Percentiles rank a stretch among this genome's conserved stretches.
Conservation (phyloP, 345 rosid genomes). For the Salix purpurea region DNA sequence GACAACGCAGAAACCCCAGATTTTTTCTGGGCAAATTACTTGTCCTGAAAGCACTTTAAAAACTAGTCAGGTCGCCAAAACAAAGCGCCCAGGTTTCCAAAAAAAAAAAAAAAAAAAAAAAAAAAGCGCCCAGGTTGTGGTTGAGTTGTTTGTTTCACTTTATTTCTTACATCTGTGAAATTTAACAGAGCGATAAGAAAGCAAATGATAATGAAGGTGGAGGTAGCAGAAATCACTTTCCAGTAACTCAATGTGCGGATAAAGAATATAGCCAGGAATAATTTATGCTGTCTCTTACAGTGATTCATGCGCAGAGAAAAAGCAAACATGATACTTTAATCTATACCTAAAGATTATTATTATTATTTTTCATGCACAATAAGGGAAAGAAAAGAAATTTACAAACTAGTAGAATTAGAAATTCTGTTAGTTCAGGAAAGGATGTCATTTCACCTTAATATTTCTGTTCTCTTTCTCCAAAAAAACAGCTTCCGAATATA, state of each 20-base stretch:
- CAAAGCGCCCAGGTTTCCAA: neutral
- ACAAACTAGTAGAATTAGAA: too few species aligned
- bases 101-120: too few species aligned
- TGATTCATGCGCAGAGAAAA: slow-evolving; percentile 11
- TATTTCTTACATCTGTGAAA: neutral
- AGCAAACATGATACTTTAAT: neutral
- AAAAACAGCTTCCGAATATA: neutral
- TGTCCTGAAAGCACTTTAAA: neutral
- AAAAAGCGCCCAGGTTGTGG: neutral
- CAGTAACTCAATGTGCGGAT: neutral
- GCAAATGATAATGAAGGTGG: neutral
- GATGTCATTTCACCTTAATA: neutral
- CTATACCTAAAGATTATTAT: neutral
- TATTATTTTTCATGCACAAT: too few species aligned
- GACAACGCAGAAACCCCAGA: neutral
- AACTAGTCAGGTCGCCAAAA: neutral
- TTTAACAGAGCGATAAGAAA: neutral
- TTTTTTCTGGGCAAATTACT: neutral
- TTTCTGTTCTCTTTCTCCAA: neutral
- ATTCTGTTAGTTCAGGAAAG: neutral
- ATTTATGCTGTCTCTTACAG: slow-evolving; percentile 11
- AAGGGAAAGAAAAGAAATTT: too few species aligned
- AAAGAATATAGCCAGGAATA: neutral
- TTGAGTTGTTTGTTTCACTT: neutral
- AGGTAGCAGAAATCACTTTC: slow-evolving; percentile 5